Conservation (phyloP, 177 flowering plant genomes). For the Tripterygium wilfordii region DNA sequence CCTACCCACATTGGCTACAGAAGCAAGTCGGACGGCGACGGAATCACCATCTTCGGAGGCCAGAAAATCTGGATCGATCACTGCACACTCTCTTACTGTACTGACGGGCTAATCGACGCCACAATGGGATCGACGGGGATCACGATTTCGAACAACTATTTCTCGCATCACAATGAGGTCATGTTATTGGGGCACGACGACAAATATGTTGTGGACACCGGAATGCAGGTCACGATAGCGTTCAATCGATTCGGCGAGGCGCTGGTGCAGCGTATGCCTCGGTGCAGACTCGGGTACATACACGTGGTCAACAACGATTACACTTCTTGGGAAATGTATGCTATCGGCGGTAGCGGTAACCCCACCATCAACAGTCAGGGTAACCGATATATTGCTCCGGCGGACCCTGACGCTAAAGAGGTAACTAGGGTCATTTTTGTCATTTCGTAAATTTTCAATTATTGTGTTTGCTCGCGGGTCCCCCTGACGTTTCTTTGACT, state of each 20-base stretch:
- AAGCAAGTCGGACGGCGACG: conserved; percentile 81
- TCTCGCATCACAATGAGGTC: conserved; percentile 84
- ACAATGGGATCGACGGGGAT: conserved; percentile 80
- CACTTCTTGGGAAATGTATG: conserved; percentile 88
- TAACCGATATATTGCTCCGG: conserved; percentile 81
- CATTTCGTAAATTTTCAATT: neutral
- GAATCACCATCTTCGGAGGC: conserved; percentile 59
- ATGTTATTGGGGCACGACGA: conserved; percentile 82
- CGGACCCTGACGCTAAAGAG: conserved; percentile 69
- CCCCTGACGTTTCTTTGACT: too few species aligned
- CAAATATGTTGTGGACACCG: conserved; percentile 44
- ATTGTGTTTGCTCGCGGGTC: too few species aligned
- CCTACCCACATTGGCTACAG: conserved; percentile 68
- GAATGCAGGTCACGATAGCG: conserved; percentile 92
- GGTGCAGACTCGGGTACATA: conserved; percentile 76
- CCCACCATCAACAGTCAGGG: conserved; percentile 93
- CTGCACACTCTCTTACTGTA: conserved; percentile 61
- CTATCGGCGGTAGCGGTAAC: conserved; percentile 88
- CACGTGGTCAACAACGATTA: conserved; percentile 91
- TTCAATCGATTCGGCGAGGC: conserved; percentile 78
- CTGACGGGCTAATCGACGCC: conserved; percentile 85
- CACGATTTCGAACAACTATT: conserved; percentile 74
- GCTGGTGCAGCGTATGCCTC: conserved; percentile 87
- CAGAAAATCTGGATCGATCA: conserved; percentile 85
- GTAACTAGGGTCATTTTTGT: conserved; percentile 18